phyloP scores from a whole-genome alignment of 306 rosid genomes.

The Neltuma alba region DNA sequence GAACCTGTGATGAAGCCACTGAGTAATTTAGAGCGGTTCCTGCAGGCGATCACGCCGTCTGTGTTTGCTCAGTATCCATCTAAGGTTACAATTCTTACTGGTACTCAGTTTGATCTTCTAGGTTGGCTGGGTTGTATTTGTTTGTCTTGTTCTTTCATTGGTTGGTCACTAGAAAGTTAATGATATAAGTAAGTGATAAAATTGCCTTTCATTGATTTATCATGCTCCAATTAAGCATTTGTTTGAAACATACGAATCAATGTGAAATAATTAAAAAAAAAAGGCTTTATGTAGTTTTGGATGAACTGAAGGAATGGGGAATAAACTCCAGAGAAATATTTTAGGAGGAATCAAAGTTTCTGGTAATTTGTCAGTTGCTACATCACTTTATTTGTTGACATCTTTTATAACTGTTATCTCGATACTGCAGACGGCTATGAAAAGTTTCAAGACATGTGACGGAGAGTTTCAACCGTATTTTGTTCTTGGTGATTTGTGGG shows the following conservation, averaged over 20 bases:
- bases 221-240: neutral
- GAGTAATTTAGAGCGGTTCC: slow-evolving; percentile 67
- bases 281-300: neutral
- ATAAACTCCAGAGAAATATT: neutral
- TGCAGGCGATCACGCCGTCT: slow-evolving; percentile 62
- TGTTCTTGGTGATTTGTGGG: slow-evolving; percentile 78
- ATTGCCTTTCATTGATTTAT: neutral
- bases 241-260: neutral
- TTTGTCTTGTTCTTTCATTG: neutral
- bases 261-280: neutral
- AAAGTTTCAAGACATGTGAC: slow-evolving; percentile 48
- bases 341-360: neutral
- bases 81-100: slow-evolving; percentile 45
- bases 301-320: neutral
- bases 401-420: neutral
- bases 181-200: neutral
- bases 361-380: neutral
- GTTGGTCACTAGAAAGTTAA: neutral
- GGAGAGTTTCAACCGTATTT: slow-evolving; percentile 61
- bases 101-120: neutral
- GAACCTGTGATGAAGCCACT: slow-evolving; percentile 33
- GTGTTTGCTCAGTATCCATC: slow-evolving; percentile 57
- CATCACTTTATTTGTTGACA: neutral
- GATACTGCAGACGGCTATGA: slow-evolving; percentile 57
- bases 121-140: neutral